phyloP scores from a whole-genome alignment of 108 stramenopile genomes.

The Skeletonema potamos region DNA sequence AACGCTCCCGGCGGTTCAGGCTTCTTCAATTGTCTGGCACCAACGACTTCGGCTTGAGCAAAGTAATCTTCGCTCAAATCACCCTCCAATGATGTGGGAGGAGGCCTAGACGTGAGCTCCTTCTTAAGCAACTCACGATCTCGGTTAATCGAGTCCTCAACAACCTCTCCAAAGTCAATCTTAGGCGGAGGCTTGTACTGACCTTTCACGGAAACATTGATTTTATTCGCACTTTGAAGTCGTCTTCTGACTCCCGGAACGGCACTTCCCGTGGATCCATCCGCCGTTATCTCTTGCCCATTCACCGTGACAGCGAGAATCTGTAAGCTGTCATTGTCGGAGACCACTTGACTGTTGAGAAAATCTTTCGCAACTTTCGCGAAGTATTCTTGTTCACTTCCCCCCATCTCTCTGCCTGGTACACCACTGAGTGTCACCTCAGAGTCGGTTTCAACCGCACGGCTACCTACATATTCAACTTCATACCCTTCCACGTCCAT shows the following conservation, averaged over 20 bases:
- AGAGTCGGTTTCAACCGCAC: conserved; percentile 21
- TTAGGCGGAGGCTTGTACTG: conserved; percentile 31
- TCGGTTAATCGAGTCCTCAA: conserved; percentile 35
- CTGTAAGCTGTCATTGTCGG: conserved; percentile 21
- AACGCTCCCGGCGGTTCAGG: background rate
- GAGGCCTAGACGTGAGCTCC: conserved; percentile 16
- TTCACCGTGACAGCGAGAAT: conserved; percentile 28
- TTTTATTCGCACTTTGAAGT: conserved; percentile 13
- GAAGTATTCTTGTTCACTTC: conserved; percentile 29
- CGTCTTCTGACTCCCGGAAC: conserved; percentile 5
- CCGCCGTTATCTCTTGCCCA: conserved; percentile 21
- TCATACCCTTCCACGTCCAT: conserved; percentile 23
- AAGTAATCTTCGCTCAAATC: conserved; percentile 14
- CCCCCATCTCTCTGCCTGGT: conserved; percentile 34
- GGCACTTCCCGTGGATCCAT: background rate
- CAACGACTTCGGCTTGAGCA: conserved; percentile 23
- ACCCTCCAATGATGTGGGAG: background rate
- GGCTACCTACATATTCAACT: conserved; percentile 28
- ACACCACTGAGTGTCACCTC: conserved; percentile 33
- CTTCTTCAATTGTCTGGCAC: conserved; percentile 32
- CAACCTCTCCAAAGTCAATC: conserved; percentile 31
- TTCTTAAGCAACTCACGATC: conserved; percentile 25
- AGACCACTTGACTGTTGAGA: conserved; percentile 15
- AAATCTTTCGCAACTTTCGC: conserved; percentile 21
- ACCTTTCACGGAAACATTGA: conserved; percentile 33